Percentiles rank a stretch among this genome's conserved stretches.
Evolutionary conservation across 441 rosid genomes (phyloP).

Genomic region (Geranium incanum): DNA sequence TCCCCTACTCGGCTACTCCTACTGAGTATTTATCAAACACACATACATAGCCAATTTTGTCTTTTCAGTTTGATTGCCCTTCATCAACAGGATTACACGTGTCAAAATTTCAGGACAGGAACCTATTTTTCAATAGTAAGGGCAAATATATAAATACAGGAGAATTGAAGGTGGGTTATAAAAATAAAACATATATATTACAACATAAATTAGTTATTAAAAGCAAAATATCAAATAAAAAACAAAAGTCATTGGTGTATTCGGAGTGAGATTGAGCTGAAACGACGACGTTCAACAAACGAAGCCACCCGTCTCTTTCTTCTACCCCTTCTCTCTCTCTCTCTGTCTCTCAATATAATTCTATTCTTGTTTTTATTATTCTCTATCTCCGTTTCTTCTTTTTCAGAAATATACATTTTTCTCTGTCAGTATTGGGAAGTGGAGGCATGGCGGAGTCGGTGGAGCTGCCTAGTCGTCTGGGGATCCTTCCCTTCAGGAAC

Average conservation of each 20-base stretch:
- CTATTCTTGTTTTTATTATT: background rate
- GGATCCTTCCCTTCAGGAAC: conserved; percentile 93
- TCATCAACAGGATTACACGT: background rate
- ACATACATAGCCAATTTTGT: no score
- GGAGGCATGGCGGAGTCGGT: conserved; percentile 73
- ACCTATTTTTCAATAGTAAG: background rate
- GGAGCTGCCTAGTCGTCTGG: conserved; percentile 82
- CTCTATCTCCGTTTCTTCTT: background rate
- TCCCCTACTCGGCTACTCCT: no score
- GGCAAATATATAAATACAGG: background rate
- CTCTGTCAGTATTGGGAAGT: conserved; percentile 7
- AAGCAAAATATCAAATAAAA: background rate
- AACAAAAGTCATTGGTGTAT: background rate
- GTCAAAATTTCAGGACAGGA: background rate
- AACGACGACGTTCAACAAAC: conserved; percentile 8
- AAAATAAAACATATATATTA: background rate
- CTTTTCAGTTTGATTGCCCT: no score
- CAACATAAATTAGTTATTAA: background rate
- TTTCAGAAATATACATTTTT: background rate
- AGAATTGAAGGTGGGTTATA: background rate
- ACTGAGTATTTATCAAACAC: no score
- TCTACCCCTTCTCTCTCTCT: background rate
- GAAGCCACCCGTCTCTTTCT: conserved; percentile 11
- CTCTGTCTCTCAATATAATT: background rate
- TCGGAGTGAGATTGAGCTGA: background rate